Percentiles rank a stretch among this genome's conserved stretches.
Evolutionary conservation across 805 yeast genomes (phyloP).

Genomic region (Saturnispora saitoi): DNA sequence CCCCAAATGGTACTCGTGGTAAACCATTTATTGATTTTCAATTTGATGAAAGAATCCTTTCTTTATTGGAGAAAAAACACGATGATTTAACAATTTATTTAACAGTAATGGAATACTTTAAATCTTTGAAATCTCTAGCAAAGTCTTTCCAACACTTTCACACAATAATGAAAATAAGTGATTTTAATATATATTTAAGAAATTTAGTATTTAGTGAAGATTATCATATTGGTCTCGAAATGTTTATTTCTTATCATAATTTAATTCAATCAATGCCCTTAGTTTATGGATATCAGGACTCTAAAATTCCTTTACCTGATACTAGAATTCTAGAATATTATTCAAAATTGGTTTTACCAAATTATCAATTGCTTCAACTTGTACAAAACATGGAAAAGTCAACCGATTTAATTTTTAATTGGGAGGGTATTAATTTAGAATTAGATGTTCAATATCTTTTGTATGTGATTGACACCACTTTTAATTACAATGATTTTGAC

Average conservation of each 20-base stretch:
- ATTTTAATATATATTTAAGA: conserved; percentile 13
- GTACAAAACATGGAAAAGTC: conserved; percentile 2
- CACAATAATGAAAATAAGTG: conserved; percentile 15
- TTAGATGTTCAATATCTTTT: conserved; percentile 21
- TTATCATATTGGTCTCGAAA: conserved; percentile 13
- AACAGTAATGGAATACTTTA: conserved; percentile 18
- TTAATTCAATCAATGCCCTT: conserved; percentile 24
- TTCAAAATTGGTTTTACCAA: conserved; percentile 16
- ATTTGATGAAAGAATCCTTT: conserved; percentile 14
- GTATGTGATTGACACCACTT: conserved; percentile 17
- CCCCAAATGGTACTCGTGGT: background rate
- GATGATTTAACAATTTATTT: conserved; percentile 25
- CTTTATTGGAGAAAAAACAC: conserved; percentile 20
- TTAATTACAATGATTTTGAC: conserved; percentile 1
- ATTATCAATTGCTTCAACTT: conserved; percentile 17
- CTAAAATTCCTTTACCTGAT: conserved; percentile 16
- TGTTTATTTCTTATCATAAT: conserved; percentile 20
- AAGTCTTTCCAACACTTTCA: conserved; percentile 20
- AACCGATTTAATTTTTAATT: conserved; percentile 14
- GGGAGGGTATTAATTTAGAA: conserved; percentile 12
- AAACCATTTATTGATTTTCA: conserved; percentile 19
- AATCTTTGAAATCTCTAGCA: conserved; percentile 18
- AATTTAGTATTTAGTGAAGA: background rate
- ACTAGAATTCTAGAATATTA: conserved; percentile 15
- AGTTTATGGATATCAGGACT: conserved; percentile 19